Conservation (phyloP, 2,329 filamentous ascomycete genomes). For the Rhinocladiella mackenziei region DNA sequence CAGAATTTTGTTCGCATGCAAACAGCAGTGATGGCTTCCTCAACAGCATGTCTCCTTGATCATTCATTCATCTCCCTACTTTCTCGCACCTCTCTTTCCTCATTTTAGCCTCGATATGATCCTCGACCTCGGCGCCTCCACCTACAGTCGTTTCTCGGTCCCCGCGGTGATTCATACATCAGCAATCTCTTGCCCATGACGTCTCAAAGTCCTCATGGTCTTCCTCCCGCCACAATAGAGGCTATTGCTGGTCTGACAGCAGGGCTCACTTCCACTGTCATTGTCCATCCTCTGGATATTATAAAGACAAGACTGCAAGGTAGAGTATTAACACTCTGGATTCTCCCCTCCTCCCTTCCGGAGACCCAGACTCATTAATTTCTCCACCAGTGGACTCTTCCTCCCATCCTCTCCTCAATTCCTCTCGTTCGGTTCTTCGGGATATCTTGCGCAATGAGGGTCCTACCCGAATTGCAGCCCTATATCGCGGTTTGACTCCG, state of each 20-base stretch:
- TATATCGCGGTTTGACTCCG: conserved; percentile 85
- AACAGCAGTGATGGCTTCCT: no score
- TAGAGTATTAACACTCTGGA: conserved; percentile 38
- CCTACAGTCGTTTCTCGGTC: conserved; percentile 23
- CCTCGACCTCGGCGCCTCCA: conserved; percentile 23
- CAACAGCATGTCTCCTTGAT: no score
- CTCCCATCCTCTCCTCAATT: conserved; percentile 48
- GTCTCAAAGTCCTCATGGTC: conserved; percentile 48
- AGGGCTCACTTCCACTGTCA: conserved; percentile 78
- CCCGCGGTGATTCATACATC: no score
- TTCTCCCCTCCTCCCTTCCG: background rate
- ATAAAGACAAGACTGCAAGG: conserved; percentile 95
- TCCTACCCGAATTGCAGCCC: conserved; percentile 53
- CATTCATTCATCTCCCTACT: no score
- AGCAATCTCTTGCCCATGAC: conserved; percentile 31
- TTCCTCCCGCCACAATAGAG: conserved; percentile 77
- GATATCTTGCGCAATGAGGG: conserved; percentile 54
- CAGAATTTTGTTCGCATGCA: no score
- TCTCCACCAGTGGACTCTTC: conserved; percentile 52
- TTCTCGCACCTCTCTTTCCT: no score
- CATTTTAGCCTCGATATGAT: conserved; percentile 19
- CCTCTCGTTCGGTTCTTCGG: conserved; percentile 51
- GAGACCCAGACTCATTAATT: conserved; percentile 22
- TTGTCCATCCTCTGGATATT: conserved; percentile 87
- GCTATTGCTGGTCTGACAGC: conserved; percentile 85